Base-by-base conservation (phyloP, 805 yeast species). In the Myxozyma neglecta region DNA sequence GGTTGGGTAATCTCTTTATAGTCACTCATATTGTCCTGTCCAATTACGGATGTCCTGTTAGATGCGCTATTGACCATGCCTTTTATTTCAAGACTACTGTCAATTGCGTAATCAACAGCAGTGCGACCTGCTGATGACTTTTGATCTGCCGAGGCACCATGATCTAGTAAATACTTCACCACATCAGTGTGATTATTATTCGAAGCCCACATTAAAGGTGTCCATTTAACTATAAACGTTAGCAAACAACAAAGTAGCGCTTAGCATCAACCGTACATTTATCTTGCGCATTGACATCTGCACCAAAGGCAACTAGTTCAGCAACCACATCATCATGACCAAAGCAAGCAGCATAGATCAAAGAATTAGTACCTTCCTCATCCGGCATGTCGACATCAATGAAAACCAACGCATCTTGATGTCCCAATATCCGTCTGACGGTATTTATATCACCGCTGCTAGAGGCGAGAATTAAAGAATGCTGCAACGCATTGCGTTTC, bases 161-260 rank as follows among this genome's bases (percentile, higher is more conserved):
- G 79, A 47, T 83, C 82, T 57, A 90, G 73, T 61, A 90, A 75
- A 58, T 80, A 74, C 51, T 83, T 81, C 14, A 83, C 85, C 49
- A 87, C 79, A 11, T 80, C 79, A 61, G 81, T 73, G 57, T 83
- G 83, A 57, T 84, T 81, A 66, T 86, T 79, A 67, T 85, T 81
- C 2, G 89, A 83, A 0, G 96, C 92, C 96, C 96, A 90, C 94
- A 89, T 89, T 49, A 89, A 73, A 10, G 97, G 74, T 6, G 81
- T 74, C 80, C 80, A 78, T 52, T 73, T 75, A 45, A 57, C 68
- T 60, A 37, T 43, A 10, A 10, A 24, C 1, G 24, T 46, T 16
- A 39, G 58, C 11, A 5, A 18, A 36, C 2, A 40, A 9, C 20
- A n/a, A 47, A 10, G 35, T 13, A 20, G 32, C 36, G 42, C 24